Conservation (phyloP, 257 asterid species). For the Gentiana macrophylla region DNA sequence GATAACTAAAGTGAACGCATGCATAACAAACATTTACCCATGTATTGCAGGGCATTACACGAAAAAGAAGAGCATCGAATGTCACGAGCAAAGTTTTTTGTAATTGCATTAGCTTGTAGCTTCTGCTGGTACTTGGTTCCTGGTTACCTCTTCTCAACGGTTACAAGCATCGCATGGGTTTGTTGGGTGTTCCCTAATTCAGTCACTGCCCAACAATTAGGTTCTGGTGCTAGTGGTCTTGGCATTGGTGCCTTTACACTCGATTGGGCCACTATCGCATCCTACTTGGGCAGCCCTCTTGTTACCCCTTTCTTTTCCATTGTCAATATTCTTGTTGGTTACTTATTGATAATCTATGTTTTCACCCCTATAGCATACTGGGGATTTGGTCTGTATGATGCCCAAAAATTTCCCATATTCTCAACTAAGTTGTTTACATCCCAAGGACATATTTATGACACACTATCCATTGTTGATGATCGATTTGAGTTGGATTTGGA, state of each 20-base stretch:
- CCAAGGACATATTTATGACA: constrained; percentile 69
- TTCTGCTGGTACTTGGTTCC: constrained; percentile 80
- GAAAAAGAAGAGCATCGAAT: constrained; percentile 64
- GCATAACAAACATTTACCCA: background rate
- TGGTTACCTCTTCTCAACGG: constrained; percentile 74
- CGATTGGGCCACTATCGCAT: constrained; percentile 76
- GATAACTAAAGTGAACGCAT: too few relatives aligned
- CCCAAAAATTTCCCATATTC: constrained; percentile 64
- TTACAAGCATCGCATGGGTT: constrained; percentile 76
- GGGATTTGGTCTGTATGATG: constrained; percentile 68
- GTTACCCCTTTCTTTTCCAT: constrained; percentile 76
- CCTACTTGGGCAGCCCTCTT: constrained; percentile 83
- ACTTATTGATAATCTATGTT: constrained; percentile 42
- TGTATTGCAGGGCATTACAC: constrained; percentile 73
- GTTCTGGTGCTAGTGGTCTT: constrained; percentile 77
- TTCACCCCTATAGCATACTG: constrained; percentile 66
- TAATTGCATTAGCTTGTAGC: constrained; percentile 68
- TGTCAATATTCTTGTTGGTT: constrained; percentile 61
- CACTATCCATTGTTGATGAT: constrained; percentile 60
- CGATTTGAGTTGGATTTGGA: constrained; percentile 60
- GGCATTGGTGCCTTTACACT: constrained; percentile 77
- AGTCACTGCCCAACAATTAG: constrained; percentile 82
- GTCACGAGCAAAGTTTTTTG: constrained; percentile 78
- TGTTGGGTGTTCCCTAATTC: constrained; percentile 83
- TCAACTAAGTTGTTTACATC: constrained; percentile 79